Conservation (phyloP, 1,284 basidiomycete genomes). For the Cryptococcus jaspeensis region DNA sequence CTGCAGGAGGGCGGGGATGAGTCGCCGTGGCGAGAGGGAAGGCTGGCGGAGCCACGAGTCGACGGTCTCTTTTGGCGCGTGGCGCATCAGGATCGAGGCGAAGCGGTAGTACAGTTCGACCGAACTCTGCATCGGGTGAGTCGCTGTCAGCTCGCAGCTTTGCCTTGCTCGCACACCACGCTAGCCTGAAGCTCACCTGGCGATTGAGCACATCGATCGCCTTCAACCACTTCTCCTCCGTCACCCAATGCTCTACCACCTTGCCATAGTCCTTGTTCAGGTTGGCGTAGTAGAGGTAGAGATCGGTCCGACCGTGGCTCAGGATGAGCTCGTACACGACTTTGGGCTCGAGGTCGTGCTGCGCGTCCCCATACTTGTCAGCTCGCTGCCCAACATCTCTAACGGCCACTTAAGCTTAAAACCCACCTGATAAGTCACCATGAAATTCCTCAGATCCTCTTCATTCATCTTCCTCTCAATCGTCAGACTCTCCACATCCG, state of each 20-base stretch:
- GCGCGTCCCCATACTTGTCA: not conserved
- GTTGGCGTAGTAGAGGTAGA: constrained; percentile 87
- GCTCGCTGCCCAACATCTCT: not conserved
- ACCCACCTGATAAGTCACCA: constrained; percentile 82
- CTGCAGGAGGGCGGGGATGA: constrained; percentile 87
- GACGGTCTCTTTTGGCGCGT: constrained; percentile 82
- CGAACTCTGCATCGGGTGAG: constrained; percentile 52
- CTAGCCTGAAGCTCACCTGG: constrained; percentile 62
- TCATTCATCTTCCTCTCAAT: constrained; percentile 81
- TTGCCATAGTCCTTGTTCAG: constrained; percentile 77
- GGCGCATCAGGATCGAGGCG: constrained; percentile 79
- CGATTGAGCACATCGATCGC: constrained; percentile 84
- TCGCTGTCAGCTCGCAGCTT: constrained; percentile 53
- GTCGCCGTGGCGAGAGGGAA: constrained; percentile 72
- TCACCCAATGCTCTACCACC: constrained; percentile 89
- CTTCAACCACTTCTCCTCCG: constrained; percentile 87
- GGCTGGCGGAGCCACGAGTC: constrained; percentile 87
- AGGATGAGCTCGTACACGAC: constrained; percentile 91
- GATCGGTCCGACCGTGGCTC: constrained; percentile 86
- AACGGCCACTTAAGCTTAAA: not conserved
- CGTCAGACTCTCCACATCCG: constrained; percentile 81
- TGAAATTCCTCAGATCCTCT: constrained; percentile 87
- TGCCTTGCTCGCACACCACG: too few species aligned
- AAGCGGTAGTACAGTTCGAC: constrained; percentile 90
- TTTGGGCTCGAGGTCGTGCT: constrained; percentile 78